Percentiles rank a stretch among this genome's conserved stretches.
Conservation (phyloP, 331 rosid genomes). For the Spiraea crenata region DNA sequence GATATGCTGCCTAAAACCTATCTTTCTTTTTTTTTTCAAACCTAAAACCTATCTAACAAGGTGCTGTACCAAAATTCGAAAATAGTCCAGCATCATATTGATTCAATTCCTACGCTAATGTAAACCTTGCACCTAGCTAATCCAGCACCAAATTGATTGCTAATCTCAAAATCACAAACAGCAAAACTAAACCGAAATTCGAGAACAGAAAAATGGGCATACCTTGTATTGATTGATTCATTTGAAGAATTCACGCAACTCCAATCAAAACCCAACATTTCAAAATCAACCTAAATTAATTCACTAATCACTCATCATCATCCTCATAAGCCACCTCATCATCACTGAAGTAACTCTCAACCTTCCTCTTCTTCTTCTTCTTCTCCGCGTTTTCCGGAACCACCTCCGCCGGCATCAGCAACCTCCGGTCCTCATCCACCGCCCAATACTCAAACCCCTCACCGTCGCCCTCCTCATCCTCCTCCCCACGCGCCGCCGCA, state of each 20-base stretch:
- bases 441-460: slow-evolving; percentile 85
- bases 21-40: no score
- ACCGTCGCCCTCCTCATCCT: slow-evolving; percentile 31
- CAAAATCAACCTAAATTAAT: neutral
- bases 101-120: neutral
- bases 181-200: neutral
- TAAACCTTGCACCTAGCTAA: neutral
- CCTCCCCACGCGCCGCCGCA: slow-evolving; percentile 18
- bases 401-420: slow-evolving; percentile 32
- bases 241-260: neutral
- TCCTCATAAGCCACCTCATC: slow-evolving; percentile 71
- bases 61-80: no score
- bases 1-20: neutral
- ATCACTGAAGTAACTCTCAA: slow-evolving; percentile 64
- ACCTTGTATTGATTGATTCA: neutral
- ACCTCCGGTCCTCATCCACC: slow-evolving; percentile 61
- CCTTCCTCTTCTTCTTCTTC: slow-evolving; percentile 38
- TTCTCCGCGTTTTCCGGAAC: slow-evolving; percentile 8
- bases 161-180: neutral
- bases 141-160: neutral
- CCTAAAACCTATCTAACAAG: neutral
- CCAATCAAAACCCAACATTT: neutral
- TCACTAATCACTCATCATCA: slow-evolving; percentile 23
- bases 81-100: neutral
- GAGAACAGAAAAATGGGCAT: neutral